Evolutionary conservation across 2,329 filamentous ascomycete species (phyloP).

Genomic region (Fusarium verticillioides): DNA sequence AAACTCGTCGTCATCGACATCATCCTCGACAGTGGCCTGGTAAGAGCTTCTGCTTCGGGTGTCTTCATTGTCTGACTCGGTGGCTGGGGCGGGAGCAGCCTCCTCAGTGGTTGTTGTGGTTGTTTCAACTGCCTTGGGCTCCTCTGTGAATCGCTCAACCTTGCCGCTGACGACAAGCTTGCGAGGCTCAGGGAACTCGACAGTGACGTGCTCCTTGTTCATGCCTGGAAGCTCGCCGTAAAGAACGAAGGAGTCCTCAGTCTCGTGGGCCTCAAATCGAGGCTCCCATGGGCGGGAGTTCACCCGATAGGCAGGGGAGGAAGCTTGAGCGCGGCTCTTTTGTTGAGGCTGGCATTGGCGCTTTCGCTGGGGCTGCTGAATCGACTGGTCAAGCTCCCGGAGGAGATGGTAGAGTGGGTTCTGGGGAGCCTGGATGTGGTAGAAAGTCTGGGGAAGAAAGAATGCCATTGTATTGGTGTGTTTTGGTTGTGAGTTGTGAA

Average conservation of each 20-base stretch:
- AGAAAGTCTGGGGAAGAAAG: slow-evolving; percentile 23
- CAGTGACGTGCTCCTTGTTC: slow-evolving; percentile 74
- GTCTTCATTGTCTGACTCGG: slow-evolving; percentile 10
- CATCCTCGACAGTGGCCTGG: slow-evolving; percentile 23
- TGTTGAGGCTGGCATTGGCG: slow-evolving; percentile 21
- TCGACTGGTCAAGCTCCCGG: slow-evolving; percentile 19
- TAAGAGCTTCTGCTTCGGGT: slow-evolving; percentile 26
- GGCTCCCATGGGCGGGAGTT: slow-evolving; percentile 13
- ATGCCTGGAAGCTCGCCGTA: slow-evolving; percentile 81
- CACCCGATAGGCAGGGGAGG: background rate
- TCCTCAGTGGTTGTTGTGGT: background rate
- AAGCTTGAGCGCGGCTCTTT: slow-evolving; percentile 38
- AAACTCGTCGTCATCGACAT: slow-evolving; percentile 22
- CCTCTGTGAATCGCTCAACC: slow-evolving; percentile 66
- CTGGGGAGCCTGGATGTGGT: slow-evolving; percentile 7
- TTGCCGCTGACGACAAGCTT: slow-evolving; percentile 75
- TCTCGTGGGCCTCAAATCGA: slow-evolving; percentile 10
- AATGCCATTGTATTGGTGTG: slow-evolving; percentile 16
- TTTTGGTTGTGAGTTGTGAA: background rate
- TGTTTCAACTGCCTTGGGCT: background rate
- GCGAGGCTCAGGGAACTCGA: slow-evolving; percentile 79
- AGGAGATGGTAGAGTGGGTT: slow-evolving; percentile 25
- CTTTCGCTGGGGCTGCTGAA: slow-evolving; percentile 23
- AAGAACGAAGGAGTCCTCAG: slow-evolving; percentile 72
- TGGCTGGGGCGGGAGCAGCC: background rate